Evolutionary conservation across 768 basidiomycete genomes (phyloP), one percentile per base, ranked within the genome.

Genomic region (Pisolithus orientalis): DNA sequence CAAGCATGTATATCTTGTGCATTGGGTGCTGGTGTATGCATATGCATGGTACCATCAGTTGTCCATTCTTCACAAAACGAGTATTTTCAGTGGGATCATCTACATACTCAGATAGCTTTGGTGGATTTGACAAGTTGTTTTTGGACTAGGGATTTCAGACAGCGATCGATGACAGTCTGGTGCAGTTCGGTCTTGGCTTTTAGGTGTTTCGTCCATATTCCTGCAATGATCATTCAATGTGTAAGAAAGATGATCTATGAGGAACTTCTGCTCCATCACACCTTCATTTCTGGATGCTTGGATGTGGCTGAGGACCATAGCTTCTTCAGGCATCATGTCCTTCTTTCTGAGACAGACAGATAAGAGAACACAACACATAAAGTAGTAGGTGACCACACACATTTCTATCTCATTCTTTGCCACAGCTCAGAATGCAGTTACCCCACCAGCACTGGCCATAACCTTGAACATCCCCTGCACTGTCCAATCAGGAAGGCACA

Each of bases 1-100:
- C 82, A 40, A 94, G 80, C 86, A 97, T 96, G 72, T 94, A 99
- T 54, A 96, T 91, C 69, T 94, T 94, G 45, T 92, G 83, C 3
- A 93, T 98, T 14, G 91, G 92, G 60, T 86, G 82, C 90, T 95
- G 39, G 27, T 6, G 8, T 31, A 27, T 9, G 6, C 2, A 17
- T 45, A 10, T 38, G 5, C 25, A 40, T 52, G 5, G 34, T 28
- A 31, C 42, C 6, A 10, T 31, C 3, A 47, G 21, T 21, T 21
- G 21, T 21, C 21, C 21, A 21, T 21, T 21, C 21, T 21, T 21
- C 21, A 2, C 21, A 2, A 21, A 21, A 21, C 21, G 8, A 8
- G 11, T 14, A 13, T 5, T 14, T 14, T 6, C 21, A 50, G 31
- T 34, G 44, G 44, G 53, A 40, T 5, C 27, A 44, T 25, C 31